Evolutionary conservation across 139 green algal genomes (phyloP), one percentile per base, ranked within the genome.

Genomic region (Micractinium sp.): DNA sequence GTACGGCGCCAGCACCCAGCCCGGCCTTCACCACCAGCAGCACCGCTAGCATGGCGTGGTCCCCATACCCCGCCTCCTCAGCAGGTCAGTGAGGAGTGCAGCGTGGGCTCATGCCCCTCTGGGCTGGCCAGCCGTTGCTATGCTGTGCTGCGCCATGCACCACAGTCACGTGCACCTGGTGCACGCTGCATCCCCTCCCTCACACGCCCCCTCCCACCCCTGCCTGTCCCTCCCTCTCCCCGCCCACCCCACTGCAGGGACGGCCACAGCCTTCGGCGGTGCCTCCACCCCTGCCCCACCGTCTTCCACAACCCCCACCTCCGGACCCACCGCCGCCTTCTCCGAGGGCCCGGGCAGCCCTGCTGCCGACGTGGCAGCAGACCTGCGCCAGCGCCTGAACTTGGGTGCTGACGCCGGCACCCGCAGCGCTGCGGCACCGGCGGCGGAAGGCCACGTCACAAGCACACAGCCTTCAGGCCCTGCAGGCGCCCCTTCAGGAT

Each of bases 21-120:
- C 82, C 82, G 25, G 82, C 61, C 7, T 87, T 87, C 39, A 81
- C 83, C 3, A 41, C 38, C 39, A 67, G 83, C 83, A 80, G 83
- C 38, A 38, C 83, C 29, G 41, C 83, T 12, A 80, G 83, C 66
- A 87, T 87, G 83, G 83, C 83, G 0, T 87, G 83, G 83, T 67
- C 36, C 31, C 83, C 83, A 39, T 87, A 81, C 67, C 83, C 83
- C 14, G 39, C 38, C 23, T 87, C 83, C 38, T 86, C 81, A 47
- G 74, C 74, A 38, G 74, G 74, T 80, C n/a, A 80, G 63, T 71
- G 63, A 71, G 63, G 60, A 71, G 63, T 5, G 47, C 47, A 56
- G 47, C 47, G 25, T 33, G 67, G 25, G 71, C 71, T 22, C 47
- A 56, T 56, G 9, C 47, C 47, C 9, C 47, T 56, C 47, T 56